Base-by-base conservation (phyloP, 2,329 filamentous ascomycete species). In the Epichloe aotearoae region DNA sequence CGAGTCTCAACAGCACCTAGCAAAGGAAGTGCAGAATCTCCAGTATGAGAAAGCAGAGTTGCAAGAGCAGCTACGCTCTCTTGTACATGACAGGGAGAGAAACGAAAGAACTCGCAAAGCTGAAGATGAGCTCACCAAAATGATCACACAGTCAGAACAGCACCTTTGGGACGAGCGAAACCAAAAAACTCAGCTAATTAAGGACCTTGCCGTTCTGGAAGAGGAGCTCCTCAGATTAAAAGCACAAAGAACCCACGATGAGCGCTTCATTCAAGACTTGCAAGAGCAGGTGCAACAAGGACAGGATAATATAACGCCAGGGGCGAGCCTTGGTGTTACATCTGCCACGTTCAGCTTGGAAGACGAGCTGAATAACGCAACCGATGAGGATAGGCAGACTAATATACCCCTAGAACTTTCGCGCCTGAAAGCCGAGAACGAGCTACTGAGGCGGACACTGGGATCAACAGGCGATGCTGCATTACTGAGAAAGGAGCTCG, bases 361-460 rank as follows among this genome's bases (percentile, higher is more conserved):
- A 62, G 75, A 82, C 53, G 80, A 84, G 61, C 69, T 84, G 4
- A 74, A 77, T 48, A 70, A 70, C 52, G 73, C 74, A 23, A 61
- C 62, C 40, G 67, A 69, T 52, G 66, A 69, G 5, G 64, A 65
- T 38, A 59, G 55, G 12, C 63, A 66, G 12, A 60, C 64, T 11
- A 70, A 69, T 49, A 64, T 76, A 46, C 69, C 71, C 11, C 63
- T 79, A 17, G 76, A 80, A 59, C 61, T 80, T 20, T 77, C 77
- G 33, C 73, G 80, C 36, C 66, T 84, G 46, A 79, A 76, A 59
- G 76, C 80, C 5, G 81, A 84, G 62, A 82, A 81, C 57, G 72
- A 75, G 37, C 62, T 83, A 7, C 66, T 83, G 12, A 74, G 75
- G 53, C 76, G 71, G 54, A 78, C 72, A 47, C 68, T 78, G 48